Base-by-base conservation (phyloP, 2,329 filamentous ascomycete species). In the Diaporthe helianthi region DNA sequence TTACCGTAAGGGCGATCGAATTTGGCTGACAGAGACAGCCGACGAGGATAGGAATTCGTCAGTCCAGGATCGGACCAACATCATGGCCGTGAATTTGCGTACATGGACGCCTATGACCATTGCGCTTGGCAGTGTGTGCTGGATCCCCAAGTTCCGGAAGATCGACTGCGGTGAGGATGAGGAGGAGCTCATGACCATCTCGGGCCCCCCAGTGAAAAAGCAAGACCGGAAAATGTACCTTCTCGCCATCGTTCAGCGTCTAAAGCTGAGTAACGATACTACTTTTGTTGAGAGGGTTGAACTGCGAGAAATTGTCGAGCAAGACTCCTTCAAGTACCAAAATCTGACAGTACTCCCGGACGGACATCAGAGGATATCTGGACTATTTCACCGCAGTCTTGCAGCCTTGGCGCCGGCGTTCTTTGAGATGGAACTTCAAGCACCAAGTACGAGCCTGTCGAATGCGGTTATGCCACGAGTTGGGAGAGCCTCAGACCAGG, bases 111-210 rank as follows among this genome's bases (percentile, higher is more conserved):
- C 33, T 24, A 55, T 71, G 2, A 47, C 26, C 2, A 46, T 69
- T 22, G 51, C 58, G 17, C 15, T 71, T 22, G 22, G n/a, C 9
- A 26, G 38, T 12, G 65, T 60, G 10, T 71, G 69, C 46, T 71
- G 69, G 69, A 46, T 71, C 19, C 69, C 69, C 15, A 70, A 68
- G 41, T 70, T 68, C 31, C 68, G 65, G 41, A 70, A 68, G 10
- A 22, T 70, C 33, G 68, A 68, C 22, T 47, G 55, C 36, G 38
- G 29, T 19, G 41, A 49, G n/a, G 33, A 29, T 51, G 65, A 70
- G 22, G 47, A 70, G 36, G 65, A 70, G 7, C 22, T 70, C 0
- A 36, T 70, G 31, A 70, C 68, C 17, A 68, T 68, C 19, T 70
- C 68, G 5, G 68, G 68, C 9, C 49, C 68, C 15, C 65, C 55